A percentile compares a stretch with the other conserved stretches of the same genome.
Evolutionary conservation across 2,329 filamentous ascomycete genomes (phyloP).

Genomic region (Clonostachys rosea): DNA sequence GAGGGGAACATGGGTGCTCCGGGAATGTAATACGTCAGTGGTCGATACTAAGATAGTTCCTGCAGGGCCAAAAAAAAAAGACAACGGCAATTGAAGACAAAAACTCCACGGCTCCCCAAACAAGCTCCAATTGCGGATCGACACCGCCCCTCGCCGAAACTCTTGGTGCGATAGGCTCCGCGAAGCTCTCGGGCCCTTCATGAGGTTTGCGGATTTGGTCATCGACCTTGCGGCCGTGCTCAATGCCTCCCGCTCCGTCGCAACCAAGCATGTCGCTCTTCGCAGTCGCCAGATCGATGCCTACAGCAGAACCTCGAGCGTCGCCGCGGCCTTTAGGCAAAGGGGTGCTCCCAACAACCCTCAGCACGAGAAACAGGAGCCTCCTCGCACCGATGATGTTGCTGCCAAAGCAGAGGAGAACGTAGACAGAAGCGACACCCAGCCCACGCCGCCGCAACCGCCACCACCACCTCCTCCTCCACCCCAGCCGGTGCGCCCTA

Average conservation of each 20-base stretch:
- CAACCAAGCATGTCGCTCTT: slow-evolving; percentile 56
- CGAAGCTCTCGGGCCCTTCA: slow-evolving; percentile 17
- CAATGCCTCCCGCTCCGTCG: slow-evolving; percentile 65
- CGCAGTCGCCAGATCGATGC: slow-evolving; percentile 48
- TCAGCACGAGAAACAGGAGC: neutral
- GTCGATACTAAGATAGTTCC: no score
- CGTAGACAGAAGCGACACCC: neutral
- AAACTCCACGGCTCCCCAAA: no score
- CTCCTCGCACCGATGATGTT: neutral
- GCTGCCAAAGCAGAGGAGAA: neutral
- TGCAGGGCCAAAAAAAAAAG: no score
- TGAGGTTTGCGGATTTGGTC: slow-evolving; percentile 59
- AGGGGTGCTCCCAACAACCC: slow-evolving; percentile 2
- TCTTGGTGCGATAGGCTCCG: slow-evolving; percentile 1
- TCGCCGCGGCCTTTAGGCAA: slow-evolving; percentile 26
- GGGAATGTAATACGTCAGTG: no score
- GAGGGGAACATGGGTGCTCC: no score
- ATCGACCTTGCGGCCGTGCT: slow-evolving; percentile 68
- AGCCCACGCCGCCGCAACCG: neutral
- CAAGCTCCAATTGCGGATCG: no score
- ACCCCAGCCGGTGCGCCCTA: neutral
- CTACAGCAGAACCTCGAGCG: slow-evolving; percentile 40
- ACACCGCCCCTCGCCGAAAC: no score
- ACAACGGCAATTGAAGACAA: no score
- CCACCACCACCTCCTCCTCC: no score